Evolutionary conservation across 73 alveolate genomes (phyloP).

Genomic region (Paramecium pentaurelia): DNA sequence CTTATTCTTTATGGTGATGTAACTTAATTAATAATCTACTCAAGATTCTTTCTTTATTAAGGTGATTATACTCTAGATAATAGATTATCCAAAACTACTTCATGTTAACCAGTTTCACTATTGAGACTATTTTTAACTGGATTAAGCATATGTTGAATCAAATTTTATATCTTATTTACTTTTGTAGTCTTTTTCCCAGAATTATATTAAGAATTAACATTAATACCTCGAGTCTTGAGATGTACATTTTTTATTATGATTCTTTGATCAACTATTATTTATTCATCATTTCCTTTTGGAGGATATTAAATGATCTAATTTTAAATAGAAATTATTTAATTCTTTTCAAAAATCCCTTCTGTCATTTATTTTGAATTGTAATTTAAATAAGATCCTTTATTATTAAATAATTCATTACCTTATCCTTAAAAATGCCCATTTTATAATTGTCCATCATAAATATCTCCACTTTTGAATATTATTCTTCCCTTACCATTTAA

Average conservation of each 20-base stretch:
- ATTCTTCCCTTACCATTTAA: constrained; percentile 25
- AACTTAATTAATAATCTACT: background rate
- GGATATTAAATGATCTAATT: background rate
- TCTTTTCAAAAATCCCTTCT: background rate
- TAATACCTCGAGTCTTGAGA: background rate
- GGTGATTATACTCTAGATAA: background rate
- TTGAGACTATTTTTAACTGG: background rate
- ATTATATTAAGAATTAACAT: background rate
- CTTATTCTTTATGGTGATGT: background rate
- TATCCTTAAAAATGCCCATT: constrained; percentile 6
- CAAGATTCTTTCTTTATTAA: background rate
- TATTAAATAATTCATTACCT: background rate
- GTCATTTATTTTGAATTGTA: background rate
- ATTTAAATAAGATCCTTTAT: background rate
- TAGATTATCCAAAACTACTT: background rate
- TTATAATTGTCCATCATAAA: constrained; percentile 8
- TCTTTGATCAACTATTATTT: background rate
- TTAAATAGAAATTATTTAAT: background rate
- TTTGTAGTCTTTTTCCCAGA: background rate
- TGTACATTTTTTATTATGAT: background rate
- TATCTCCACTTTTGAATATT: constrained; percentile 23
- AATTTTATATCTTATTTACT: constrained; percentile 15
- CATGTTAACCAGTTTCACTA: background rate
- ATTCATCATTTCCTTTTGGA: background rate
- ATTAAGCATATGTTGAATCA: constrained; percentile 5